Evolutionary conservation across 352 stramenopile species (phyloP), one percentile per base, ranked within the genome.

Genomic region (Aphanomyces cochlioides): DNA sequence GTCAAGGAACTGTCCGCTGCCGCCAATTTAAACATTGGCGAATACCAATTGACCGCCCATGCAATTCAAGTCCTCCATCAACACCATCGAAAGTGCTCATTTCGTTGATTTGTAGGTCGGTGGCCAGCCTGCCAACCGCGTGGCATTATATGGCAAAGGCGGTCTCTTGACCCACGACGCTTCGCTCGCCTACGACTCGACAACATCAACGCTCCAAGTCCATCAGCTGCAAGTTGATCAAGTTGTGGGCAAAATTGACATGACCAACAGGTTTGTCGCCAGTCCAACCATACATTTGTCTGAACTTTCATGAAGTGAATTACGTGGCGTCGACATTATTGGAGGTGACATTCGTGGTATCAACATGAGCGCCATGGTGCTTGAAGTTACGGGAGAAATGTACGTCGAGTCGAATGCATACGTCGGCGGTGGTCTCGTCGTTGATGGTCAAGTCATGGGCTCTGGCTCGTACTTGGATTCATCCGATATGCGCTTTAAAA

Each of bases 381-480:
- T 93, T 40, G 81, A 90, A 74, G 80, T 97, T 21, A 75, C 82
- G 39, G 82, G 84, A 15, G 90, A 91, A 74, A 77, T 96, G 36
- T 90, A 93, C 67, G 87, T 96, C 43, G 78, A 90, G 73, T 79
- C 85, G 17, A 84, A 93, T 47, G 82, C 87, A 13, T 95, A 88
- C 73, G 85, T 97, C 37, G 89, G 90, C 19, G 82, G 87, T 8
- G 79, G 84, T 8, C 83, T 97, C 72, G 93, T 79, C 5, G 89
- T 97, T 13, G 84, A 90, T 66, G 90, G 90, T 5, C 86, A 90
- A 65, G 90, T 97, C 19, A 92, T 97, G 78, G 90, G 89, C 39
- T 95, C 88, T 2, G 90, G 90, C 6, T 89, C 90, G 1, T 97
- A 97, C 66, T 83, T 97, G 7, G 90, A 97, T 66, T 81, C 91